phyloP scores from a whole-genome alignment of 2,329 filamentous ascomycete genomes.

The Coleophoma eucalyptorum region DNA sequence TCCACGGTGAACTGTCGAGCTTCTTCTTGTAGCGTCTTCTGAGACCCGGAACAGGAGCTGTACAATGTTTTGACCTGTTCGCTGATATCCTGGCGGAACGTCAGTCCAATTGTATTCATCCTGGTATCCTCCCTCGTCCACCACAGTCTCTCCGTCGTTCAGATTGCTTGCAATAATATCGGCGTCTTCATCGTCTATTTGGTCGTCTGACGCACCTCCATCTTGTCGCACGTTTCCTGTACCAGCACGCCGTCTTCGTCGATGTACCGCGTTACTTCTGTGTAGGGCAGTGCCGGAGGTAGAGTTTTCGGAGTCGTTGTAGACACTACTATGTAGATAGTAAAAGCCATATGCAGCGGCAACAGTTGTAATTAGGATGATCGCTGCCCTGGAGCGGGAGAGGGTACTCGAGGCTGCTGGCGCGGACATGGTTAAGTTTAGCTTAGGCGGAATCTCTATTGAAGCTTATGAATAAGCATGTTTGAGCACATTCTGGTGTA shows the following conservation, averaged over 20 bases:
- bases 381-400: slow-evolving; percentile 49
- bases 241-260: slow-evolving; percentile 31
- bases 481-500: too few species aligned
- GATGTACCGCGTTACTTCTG: slow-evolving; percentile 65
- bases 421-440: slow-evolving; percentile 11
- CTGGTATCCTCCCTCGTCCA: slow-evolving; percentile 21
- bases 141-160: slow-evolving; percentile 27
- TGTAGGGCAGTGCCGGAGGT: slow-evolving; percentile 38
- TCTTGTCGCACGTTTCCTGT: slow-evolving; percentile 33
- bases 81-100: slow-evolving; percentile 30
- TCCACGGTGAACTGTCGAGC: slow-evolving; percentile 87
- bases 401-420: slow-evolving; percentile 44
- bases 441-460: too few species aligned
- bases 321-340: slow-evolving; percentile 46
- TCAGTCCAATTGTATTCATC: slow-evolving; percentile 19
- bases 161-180: slow-evolving; percentile 17
- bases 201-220: slow-evolving; percentile 26
- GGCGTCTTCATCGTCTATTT: slow-evolving; percentile 25
- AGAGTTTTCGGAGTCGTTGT: slow-evolving; percentile 23
- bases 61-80: slow-evolving; percentile 73
- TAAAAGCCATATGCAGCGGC: slow-evolving; percentile 56
- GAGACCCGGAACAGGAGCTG: slow-evolving; percentile 87
- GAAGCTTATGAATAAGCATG: too few species aligned
- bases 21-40: slow-evolving; percentile 83
- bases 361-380: slow-evolving; percentile 51